Evolutionary conservation across 1,284 basidiomycete genomes (phyloP).

Genomic region (Leucoagaricus sp.): DNA sequence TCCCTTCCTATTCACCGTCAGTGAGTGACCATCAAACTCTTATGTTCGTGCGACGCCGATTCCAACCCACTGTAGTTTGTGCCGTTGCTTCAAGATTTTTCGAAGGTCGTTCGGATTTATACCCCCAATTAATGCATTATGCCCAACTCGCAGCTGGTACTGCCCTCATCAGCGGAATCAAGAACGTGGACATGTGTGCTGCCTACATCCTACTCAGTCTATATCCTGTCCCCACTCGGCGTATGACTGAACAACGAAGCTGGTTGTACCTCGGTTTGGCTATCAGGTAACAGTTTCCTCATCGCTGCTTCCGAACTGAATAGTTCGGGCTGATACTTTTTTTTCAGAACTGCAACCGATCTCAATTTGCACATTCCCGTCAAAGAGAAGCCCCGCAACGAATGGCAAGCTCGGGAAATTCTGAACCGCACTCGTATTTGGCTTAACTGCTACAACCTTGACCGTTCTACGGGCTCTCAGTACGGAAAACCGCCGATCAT

Average conservation of each 20-base stretch:
- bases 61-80: conserved; percentile 52
- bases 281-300: conserved; percentile 52
- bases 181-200: conserved; percentile 75
- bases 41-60: conserved; percentile 2
- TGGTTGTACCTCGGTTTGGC: conserved; percentile 82
- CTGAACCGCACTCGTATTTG: conserved; percentile 86
- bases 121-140: conserved; percentile 66
- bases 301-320: not conserved
- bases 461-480: conserved; percentile 79
- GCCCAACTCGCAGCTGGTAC: conserved; percentile 74
- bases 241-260: conserved; percentile 79
- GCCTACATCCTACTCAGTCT: conserved; percentile 74
- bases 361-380: conserved; percentile 80
- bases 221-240: conserved; percentile 70
- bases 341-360: conserved; percentile 71
- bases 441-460: conserved; percentile 86
- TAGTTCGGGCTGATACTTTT: not conserved
- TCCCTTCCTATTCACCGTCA: conserved; percentile 80
- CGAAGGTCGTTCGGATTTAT: conserved; percentile 62
- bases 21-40: conserved; percentile 48
- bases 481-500: conserved; percentile 84
- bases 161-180: conserved; percentile 69
- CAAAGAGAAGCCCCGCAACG: conserved; percentile 66
- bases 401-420: conserved; percentile 77
- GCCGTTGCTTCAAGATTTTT: conserved; percentile 78